phyloP scores from a whole-genome alignment of 2,329 filamentous ascomycete species.

The Aspergillus sp. region DNA sequence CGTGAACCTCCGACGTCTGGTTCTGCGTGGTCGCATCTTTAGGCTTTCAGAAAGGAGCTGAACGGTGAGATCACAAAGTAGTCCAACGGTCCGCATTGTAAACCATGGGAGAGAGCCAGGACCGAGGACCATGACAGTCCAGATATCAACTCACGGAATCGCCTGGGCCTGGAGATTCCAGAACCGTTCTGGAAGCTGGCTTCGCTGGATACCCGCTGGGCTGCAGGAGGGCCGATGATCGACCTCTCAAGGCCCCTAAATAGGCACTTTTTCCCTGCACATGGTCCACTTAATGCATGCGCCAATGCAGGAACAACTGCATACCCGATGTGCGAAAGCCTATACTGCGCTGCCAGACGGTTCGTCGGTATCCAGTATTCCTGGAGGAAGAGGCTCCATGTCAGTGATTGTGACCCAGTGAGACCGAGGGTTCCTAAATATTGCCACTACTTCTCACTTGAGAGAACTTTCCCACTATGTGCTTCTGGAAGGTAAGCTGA shows the following conservation, averaged over 20 bases:
- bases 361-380: background rate
- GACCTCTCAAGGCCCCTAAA: background rate
- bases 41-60: background rate
- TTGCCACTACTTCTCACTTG: background rate
- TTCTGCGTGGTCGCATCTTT: background rate
- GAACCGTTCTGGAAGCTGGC: constrained; percentile 14
- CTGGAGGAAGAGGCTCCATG: background rate
- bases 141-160: background rate
- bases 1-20: too few relatives aligned
- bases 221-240: constrained; percentile 7
- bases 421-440: background rate
- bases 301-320: constrained; percentile 8
- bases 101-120: constrained; percentile 8
- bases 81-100: constrained; percentile 9
- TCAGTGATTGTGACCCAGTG: background rate
- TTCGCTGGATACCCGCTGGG: constrained; percentile 2
- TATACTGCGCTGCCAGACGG: background rate
- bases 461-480: background rate
- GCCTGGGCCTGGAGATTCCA: constrained; percentile 9
- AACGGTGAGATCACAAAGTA: background rate
- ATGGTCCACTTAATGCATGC: constrained; percentile 5
- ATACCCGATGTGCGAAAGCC: background rate
- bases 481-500: background rate
- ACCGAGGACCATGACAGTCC: too few relatives aligned
- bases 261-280: constrained; percentile 1